Evolutionary conservation across 768 basidiomycete genomes (phyloP), one percentile per base, ranked within the genome.

Genomic region (Podaxis carcinomalis): DNA sequence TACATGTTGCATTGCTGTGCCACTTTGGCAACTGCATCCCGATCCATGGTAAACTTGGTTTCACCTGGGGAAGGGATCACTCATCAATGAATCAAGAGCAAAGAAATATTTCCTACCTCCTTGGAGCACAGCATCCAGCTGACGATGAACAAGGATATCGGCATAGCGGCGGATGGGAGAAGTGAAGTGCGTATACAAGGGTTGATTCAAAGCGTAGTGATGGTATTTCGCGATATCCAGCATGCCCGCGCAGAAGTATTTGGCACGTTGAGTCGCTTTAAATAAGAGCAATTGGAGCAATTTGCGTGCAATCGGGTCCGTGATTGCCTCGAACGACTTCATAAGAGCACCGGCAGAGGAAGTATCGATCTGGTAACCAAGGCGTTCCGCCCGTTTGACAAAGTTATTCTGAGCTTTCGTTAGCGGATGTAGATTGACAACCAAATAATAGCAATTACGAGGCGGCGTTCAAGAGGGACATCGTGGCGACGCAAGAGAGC

Each of bases 181-280:
- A 0, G 92, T 94, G 75, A 92, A 94, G 72, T 94, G 91, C 7
- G 90, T 96, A 77, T 98, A 99, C 47, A 99, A 80, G 16, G 97
- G 95, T 4, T 85, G 78, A 65, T 87, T 96, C 65, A 98, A 78
- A 0, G 95, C 88, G 72, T 93, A 98, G 74, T 99, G 97, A 32
- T 85, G 77, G 69, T 98, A 99, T 78, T 98, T 98, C 44, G 95
- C 93, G 68, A 99, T 99, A 74, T 99, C 97, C 67, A 99, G 80
- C 96, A 98, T 98, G 64, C 97, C 97, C 25, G 95, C 85, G 70
- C 97, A 99, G 87, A 98, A 98, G 75, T 99, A 99, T 74, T 95
- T 95, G 66, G 97, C 93, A 55, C 89, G 84, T 62, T 93, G 90
- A 63, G 95, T 98, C n/a, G 94, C 89, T 74, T 97, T 97, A 72